These are phyloP conservation scores for Saccharomyces eubayanus DNA, from an alignment of 805 yeast genomes.

Conservation along the genomic window DNA sequence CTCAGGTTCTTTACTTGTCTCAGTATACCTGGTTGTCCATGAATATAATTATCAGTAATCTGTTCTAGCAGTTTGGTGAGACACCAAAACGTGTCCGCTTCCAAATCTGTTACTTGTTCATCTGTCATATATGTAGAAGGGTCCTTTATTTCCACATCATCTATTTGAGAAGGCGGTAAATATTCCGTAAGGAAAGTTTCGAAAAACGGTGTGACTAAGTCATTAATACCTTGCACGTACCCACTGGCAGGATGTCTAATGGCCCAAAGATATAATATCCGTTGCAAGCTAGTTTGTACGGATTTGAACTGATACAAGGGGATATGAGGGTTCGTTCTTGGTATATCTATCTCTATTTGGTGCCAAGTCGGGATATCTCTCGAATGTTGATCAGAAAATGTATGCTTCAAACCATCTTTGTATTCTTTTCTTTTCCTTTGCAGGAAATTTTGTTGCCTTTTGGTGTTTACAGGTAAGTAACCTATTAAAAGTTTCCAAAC, in stretches of 20 bases:
- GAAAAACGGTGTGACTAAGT: conserved; percentile 84
- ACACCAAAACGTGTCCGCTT: conserved; percentile 98
- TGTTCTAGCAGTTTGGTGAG: conserved; percentile 83
- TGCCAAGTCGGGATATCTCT: conserved; percentile 83
- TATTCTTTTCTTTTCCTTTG: conserved; percentile 82
- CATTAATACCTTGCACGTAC: conserved; percentile 95
- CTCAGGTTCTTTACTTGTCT: conserved; percentile 79
- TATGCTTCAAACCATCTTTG: conserved; percentile 60
- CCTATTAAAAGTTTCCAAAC: conserved; percentile 89
- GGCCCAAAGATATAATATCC: conserved; percentile 86
- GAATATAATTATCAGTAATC: conserved; percentile 93
- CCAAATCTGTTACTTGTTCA: conserved; percentile 59
- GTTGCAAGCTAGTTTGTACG: conserved; percentile 73
- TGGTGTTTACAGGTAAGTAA: conserved; percentile 77
- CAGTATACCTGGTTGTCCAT: conserved; percentile 95
- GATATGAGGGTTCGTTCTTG: conserved; percentile 84
- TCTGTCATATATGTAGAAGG: conserved; percentile 48
- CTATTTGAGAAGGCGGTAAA: conserved; percentile 35
- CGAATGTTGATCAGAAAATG: conserved; percentile 43
- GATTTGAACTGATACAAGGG: conserved; percentile 58
- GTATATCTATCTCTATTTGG: conserved; percentile 90
- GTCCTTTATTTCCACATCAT: conserved; percentile 49
- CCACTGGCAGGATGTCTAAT: conserved; percentile 96
- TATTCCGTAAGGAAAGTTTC: conserved; percentile 76
- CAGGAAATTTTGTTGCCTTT: conserved; percentile 61